Conservation (phyloP, 352 stramenopile genomes). For the Saprolegnia parasitica region DNA sequence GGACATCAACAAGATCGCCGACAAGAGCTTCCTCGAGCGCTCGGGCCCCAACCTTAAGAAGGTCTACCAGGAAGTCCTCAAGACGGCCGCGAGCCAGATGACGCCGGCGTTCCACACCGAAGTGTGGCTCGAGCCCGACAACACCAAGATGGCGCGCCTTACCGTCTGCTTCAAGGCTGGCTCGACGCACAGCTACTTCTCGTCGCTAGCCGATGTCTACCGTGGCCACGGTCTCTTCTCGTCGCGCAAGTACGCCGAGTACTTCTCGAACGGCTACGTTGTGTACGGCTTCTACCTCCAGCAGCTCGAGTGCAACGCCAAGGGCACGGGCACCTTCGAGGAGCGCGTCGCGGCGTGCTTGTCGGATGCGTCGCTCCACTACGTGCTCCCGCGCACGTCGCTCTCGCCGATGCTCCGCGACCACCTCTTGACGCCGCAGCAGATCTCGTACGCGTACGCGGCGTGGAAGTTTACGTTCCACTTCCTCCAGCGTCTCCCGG, state of each 20-base stretch:
- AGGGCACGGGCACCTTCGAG: conserved; percentile 55
- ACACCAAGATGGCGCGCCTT: conserved; percentile 71
- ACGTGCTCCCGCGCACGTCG: conserved; percentile 76
- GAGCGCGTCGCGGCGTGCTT: conserved; percentile 60
- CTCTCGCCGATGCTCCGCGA: conserved; percentile 77
- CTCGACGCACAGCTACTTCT: conserved; percentile 82
- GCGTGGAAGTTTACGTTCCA: conserved; percentile 87
- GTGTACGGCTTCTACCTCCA: conserved; percentile 84
- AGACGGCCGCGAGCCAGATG: conserved; percentile 66
- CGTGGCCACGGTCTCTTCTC: conserved; percentile 77
- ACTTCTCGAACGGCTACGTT: conserved; percentile 81
- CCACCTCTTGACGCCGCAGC: conserved; percentile 62
- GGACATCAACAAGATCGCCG: conserved; percentile 67
- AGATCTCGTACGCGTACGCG: conserved; percentile 81
- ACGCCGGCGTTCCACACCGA: conserved; percentile 77
- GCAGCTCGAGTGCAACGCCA: conserved; percentile 51
- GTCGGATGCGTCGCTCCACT: conserved; percentile 75
- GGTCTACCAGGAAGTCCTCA: conserved; percentile 77
- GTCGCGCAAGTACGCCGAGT: conserved; percentile 79
- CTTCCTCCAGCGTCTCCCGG: conserved; percentile 80
- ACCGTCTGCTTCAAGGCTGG: conserved; percentile 73
- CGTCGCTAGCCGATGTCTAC: conserved; percentile 80
- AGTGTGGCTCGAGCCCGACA: conserved; percentile 63
- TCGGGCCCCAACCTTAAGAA: conserved; percentile 58
- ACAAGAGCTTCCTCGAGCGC: conserved; percentile 72